Evolutionary conservation across 2,329 filamentous ascomycete species (phyloP), one percentile per base, ranked within the genome.

Genomic region (Microthyrium microscopicum): DNA sequence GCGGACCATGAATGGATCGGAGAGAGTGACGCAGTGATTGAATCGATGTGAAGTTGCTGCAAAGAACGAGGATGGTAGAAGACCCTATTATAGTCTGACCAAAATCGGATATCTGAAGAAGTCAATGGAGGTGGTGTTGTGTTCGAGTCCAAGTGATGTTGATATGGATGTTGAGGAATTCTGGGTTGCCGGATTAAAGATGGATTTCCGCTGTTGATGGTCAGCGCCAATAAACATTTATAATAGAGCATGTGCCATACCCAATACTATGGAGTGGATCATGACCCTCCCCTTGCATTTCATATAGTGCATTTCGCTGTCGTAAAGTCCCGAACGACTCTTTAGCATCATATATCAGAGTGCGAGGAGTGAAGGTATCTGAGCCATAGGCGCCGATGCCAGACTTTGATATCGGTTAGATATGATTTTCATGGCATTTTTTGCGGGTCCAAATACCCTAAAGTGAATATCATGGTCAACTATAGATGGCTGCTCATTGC

Each of bases 51-150:
- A 11, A 95, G 62, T 50, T 92, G 85, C 7, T 92, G 66, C 34
- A 93, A 70, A 9, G 84, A 93, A 35, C 71, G 73, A 6, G 89
- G 89, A 50, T 95, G 85, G 51, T 80, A 94, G 55, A 74, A 98
- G n/a, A 89, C 70, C 18, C 83, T 73, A 44, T 82, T 91, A 55
- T 84, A 95, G 54, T 98, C 89, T 20, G 84, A 92, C 87, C 89
- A 98, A 58, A 89, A 95, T 34, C 83, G 72, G n/a, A 95, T 79
- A 8, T 70, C 68, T 5, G 73, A 68, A 2, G 73, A 64, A 1
- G 67, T 77, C 15, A 93, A 64, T 33, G 62, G 58, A 0, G 78
- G 69, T 5, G 75, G 64, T 3, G 68, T 53, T 4, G 68, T 51
- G 16, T 83, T 84, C 20, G 71, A 57, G 44, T 94, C 80, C 3